Evolutionary conservation across 257 asterid genomes (phyloP), one percentile per base, ranked within the genome.

Genomic region (Capsicum baccatum): DNA sequence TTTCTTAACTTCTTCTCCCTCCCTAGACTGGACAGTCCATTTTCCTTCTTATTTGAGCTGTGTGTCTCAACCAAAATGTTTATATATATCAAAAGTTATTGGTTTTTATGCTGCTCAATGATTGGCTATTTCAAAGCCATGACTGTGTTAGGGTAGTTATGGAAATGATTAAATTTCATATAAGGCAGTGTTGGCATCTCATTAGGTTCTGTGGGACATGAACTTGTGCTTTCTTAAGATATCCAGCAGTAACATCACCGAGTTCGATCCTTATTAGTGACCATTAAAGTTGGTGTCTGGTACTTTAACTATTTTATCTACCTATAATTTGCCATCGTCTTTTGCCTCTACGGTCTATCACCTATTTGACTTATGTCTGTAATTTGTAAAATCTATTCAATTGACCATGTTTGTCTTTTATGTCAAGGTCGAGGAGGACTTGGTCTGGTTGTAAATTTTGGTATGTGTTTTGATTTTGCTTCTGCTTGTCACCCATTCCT

Each of bases 331-430:
- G 33, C 57, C 56, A 9, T 9, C 57, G 44, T 42, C 56, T 42
- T 70, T 70, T 70, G 79, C 57, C 21, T 70, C 16, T 70, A 9
- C 4, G 3, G 79, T 70, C 37, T 10, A 17, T 44, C 17, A 26
- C 26, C 57, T 70, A 70, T 10, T 16, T 69, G 55, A 42, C 79
- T 16, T 42, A n/a, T 54, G 8, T 68, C 52, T 17, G 37, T 70
- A 13, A 44, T 42, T 74, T 50, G 13, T 74, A 50, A 74, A 33
- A 13, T 74, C 47, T 73, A 19, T 73, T 74, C 81, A 74, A 13
- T 21, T 74, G 81, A 48, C 62, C 50, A 17, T 52, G 19, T 76
- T 79, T 84, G 15, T 47, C 69, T 83, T 91, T 85, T 86, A 86
- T 80, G 87, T 80, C 87, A 73, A 48, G 26, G 26, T 26, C 26